These are phyloP conservation scores for Plantago rigida DNA, from an alignment of 305 asterid species.

Conservation along the genomic window DNA sequence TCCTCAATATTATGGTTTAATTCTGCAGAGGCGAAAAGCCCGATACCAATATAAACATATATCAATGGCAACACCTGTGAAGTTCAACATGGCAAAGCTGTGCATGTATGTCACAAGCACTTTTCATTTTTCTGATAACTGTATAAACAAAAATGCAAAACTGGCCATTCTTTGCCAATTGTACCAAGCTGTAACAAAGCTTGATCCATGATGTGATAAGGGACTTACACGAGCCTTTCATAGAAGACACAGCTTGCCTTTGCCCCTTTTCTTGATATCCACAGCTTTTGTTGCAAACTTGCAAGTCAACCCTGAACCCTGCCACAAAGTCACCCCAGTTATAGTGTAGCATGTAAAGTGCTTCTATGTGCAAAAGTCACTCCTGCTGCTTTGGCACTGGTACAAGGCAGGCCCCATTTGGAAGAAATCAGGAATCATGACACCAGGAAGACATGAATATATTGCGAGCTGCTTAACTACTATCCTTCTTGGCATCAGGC, in stretches of 20 bases:
- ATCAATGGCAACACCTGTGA: too few species aligned
- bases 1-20: too few species aligned
- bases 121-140: background rate
- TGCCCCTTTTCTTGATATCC: background rate
- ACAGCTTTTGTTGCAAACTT: background rate
- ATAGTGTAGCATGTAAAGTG: background rate
- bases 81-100: too few species aligned
- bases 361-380: conserved; percentile 25
- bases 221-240: background rate
- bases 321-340: background rate
- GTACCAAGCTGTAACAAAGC: background rate
- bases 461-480: conserved; percentile 28
- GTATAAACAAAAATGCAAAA: conserved; percentile 1
- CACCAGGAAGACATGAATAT: background rate
- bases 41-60: too few species aligned
- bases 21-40: too few species aligned
- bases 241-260: background rate
- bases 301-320: background rate
- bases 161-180: background rate
- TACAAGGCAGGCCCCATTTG: conserved; percentile 14
- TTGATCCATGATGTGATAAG: too few species aligned
- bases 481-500: conserved; percentile 41
- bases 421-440: conserved; percentile 5
- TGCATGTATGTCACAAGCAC: too few species aligned
- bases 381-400: conserved; percentile 20